phyloP scores from a whole-genome alignment of 2,329 filamentous ascomycete species.

The Neurospora crassa region DNA sequence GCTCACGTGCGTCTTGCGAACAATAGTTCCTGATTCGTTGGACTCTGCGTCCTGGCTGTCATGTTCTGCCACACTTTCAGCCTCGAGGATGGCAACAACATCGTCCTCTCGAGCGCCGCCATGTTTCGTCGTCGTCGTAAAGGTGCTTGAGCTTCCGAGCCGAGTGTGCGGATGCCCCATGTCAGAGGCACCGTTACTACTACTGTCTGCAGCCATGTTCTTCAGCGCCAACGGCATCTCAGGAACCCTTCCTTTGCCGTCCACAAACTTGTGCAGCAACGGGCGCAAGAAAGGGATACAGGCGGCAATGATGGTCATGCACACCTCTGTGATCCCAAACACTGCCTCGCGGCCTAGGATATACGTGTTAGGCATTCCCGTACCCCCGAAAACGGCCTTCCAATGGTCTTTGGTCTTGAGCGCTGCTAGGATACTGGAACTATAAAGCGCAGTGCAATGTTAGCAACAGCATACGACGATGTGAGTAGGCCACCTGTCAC shows the following conservation, averaged over 20 bases:
- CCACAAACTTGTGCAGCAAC: slow-evolving; percentile 29
- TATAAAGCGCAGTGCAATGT: background rate
- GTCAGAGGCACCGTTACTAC: background rate
- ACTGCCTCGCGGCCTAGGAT: background rate
- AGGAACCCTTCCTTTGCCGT: background rate
- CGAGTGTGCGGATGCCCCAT: background rate
- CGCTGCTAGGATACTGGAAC: background rate
- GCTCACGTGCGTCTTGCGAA: background rate
- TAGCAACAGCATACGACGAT: background rate
- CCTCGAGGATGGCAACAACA: background rate
- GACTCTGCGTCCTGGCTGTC: background rate
- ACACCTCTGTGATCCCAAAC: slow-evolving; percentile 30
- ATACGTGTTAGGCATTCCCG: background rate
- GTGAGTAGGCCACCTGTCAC: slow-evolving; percentile 5
- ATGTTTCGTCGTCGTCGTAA: background rate
- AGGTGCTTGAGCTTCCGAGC: background rate
- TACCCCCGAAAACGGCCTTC: background rate
- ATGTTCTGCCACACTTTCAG: background rate
- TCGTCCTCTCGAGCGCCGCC: background rate
- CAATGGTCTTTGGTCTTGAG: slow-evolving; percentile 1
- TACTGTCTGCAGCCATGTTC: background rate
- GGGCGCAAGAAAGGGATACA: slow-evolving; percentile 44
- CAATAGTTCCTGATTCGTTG: background rate
- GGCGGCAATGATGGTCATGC: slow-evolving; percentile 45
- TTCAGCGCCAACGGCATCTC: background rate